Base-by-base conservation (phyloP, 2,329 filamentous ascomycete species). In the Pestalotiopsis sp. region DNA sequence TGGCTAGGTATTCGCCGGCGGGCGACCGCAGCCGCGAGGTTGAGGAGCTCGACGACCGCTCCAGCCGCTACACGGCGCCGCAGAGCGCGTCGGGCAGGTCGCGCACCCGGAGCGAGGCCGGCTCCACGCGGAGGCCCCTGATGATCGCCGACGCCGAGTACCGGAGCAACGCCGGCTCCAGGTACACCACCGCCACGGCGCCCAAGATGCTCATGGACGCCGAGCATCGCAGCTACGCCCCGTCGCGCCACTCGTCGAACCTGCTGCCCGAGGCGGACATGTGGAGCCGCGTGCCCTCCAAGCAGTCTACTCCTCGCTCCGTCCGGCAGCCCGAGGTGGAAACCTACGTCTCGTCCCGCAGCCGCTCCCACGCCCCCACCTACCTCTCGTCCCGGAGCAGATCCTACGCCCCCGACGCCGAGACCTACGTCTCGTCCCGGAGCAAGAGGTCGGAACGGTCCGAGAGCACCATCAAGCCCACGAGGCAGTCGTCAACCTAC, bases 341-440 rank as follows among this genome's bases (percentile, higher is more conserved):
- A 35, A 64, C 67, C 7, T 66, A 68, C 65, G 39, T 68, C 9
- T 68, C 67, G n/a, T 6, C 64, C 35, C 64, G 64, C 11, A 65
- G 14, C 26, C 39, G 64, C 35, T 35, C 22, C n/a, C 74, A 75
- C 38, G 73, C 80, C 64, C 70, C 76, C 7, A 61, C 67, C 9
- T 67, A 68, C 62, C 35, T 68, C 20, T 68, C 67, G 20, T 20
- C 65, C 14, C 59, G 65, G 20, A 66, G 24, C 35, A 61, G 59
- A 20, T 38, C 26, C 26, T 73, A 76, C 39, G 73, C 80, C 64
- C 70, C 76, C 10, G 83, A 85, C 11, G 77, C 77, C 17, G 80
- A 82, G 22, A 81, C 81, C 44, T 85, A 82, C 68, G 79, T 82
- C 65, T 85, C 84, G 11, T 78, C 81, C 3, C 77, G 80, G 9